These are phyloP conservation scores for Phaeoacremonium minimum DNA, from an alignment of 2,329 filamentous ascomycete genomes.

Conservation along the genomic window DNA sequence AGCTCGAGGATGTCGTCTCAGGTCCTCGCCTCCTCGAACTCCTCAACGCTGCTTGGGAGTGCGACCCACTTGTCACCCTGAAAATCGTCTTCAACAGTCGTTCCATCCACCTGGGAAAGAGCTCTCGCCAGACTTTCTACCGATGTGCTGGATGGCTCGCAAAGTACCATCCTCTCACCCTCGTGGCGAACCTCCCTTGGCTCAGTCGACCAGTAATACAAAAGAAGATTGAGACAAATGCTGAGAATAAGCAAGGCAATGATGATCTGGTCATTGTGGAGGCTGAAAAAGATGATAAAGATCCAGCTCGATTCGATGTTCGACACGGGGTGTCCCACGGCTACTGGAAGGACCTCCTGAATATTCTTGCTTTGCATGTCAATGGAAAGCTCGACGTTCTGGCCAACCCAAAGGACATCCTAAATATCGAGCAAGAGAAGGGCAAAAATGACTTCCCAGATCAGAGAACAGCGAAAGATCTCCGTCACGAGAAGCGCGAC, in stretches of 20 bases:
- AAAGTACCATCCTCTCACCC: slow-evolving; percentile 47
- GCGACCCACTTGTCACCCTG: slow-evolving; percentile 42
- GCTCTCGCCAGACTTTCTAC: slow-evolving; percentile 45
- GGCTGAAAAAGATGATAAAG: slow-evolving; percentile 27
- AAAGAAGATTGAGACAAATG: slow-evolving; percentile 42
- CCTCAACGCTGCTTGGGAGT: slow-evolving; percentile 44
- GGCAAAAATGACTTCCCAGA: too few relatives aligned
- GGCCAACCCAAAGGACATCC: slow-evolving; percentile 30
- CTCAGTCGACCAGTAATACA: slow-evolving; percentile 49
- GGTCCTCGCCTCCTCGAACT: slow-evolving; percentile 30
- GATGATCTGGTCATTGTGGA: slow-evolving; percentile 29
- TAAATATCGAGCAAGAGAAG: slow-evolving; percentile 29
- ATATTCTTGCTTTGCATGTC: slow-evolving; percentile 47
- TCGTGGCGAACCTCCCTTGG: slow-evolving; percentile 50
- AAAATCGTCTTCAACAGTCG: slow-evolving; percentile 58
- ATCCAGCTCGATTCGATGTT: slow-evolving; percentile 32
- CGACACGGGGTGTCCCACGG: slow-evolving; percentile 48
- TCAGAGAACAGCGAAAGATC: slow-evolving; percentile 15
- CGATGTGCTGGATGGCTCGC: slow-evolving; percentile 52
- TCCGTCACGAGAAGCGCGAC: slow-evolving; percentile 24
- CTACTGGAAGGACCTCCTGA: slow-evolving; percentile 60
- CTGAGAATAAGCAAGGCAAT: slow-evolving; percentile 15
- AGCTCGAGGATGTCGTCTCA: slow-evolving; percentile 37
- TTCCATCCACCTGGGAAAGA: slow-evolving; percentile 58
- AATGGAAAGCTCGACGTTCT: slow-evolving; percentile 39